These are phyloP conservation scores for Strobilomyces dryophilus DNA, from an alignment of 768 basidiomycete species.

Conservation along the genomic window DNA sequence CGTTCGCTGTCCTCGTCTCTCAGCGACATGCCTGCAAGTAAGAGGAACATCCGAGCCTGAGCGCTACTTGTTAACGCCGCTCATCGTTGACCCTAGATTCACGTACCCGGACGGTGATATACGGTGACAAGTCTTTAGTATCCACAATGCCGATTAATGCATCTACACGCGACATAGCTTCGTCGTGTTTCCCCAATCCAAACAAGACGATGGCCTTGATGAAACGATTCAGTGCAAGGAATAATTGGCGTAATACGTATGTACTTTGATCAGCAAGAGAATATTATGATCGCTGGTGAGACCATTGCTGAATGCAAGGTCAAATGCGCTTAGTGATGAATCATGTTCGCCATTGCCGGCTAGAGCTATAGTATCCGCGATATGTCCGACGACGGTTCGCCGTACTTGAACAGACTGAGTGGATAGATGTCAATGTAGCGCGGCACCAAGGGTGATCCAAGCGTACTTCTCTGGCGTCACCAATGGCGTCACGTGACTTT, in stretches of 20 bases:
- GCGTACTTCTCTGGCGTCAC: conserved; percentile 5
- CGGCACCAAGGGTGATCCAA: neutral
- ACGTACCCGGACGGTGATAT: neutral
- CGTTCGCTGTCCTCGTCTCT: neutral
- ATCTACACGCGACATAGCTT: conserved; percentile 5
- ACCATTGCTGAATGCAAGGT: conserved; percentile 5
- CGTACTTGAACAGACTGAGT: neutral
- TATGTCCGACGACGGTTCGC: neutral
- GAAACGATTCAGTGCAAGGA: neutral
- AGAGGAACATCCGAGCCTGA: conserved; percentile 7
- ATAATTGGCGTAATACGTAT: neutral
- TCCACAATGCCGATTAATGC: neutral
- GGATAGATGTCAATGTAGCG: neutral
- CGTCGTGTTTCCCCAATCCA: conserved; percentile 2
- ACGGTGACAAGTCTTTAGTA: neutral
- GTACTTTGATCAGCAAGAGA: conserved; percentile 14
- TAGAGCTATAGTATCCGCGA: neutral
- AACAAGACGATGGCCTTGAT: conserved; percentile 3
- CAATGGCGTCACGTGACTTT: neutral
- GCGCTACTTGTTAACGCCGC: neutral
- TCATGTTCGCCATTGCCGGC: neutral
- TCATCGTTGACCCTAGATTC: too few species aligned
- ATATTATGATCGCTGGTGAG: neutral
- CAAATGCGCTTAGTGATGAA: neutral
- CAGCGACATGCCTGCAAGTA: neutral